Evolutionary conservation across 2,329 filamentous ascomycete genomes (phyloP).

Genomic region (Apiospora pterosperma): DNA sequence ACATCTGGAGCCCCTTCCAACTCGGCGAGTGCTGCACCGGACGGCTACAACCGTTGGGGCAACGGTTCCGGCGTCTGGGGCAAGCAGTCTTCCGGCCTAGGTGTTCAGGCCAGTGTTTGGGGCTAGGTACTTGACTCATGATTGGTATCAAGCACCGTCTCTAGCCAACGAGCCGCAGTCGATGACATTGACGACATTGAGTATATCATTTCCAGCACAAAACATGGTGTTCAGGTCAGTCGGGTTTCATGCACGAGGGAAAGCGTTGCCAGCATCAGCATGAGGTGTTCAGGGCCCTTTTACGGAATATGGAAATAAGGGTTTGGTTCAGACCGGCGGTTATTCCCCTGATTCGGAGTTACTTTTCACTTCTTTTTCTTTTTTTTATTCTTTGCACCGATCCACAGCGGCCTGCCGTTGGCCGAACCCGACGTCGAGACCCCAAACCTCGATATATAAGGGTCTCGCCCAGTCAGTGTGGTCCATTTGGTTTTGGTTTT

Average conservation of each 20-base stretch:
- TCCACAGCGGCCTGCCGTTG: not conserved
- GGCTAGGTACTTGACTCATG: conserved; percentile 53
- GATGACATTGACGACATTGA: conserved; percentile 5
- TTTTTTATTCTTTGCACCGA: not conserved
- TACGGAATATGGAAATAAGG: conserved; percentile 9
- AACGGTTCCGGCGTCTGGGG: conserved; percentile 83
- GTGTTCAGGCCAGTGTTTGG: conserved; percentile 92
- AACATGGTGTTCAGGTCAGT: conserved; percentile 29
- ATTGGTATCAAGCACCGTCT: not conserved
- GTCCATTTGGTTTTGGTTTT: not conserved
- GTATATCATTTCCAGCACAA: conserved; percentile 19
- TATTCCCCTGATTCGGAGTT: conserved; percentile 4
- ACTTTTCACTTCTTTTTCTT: not conserved
- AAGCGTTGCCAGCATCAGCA: conserved; percentile 33
- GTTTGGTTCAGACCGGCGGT: not conserved
- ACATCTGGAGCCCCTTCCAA: conserved; percentile 55
- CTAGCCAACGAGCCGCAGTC: not conserved
- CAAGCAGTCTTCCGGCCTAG: conserved; percentile 73
- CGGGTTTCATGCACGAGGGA: conserved; percentile 22
- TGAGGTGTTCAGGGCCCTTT: conserved; percentile 30
- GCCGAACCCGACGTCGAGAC: not conserved
- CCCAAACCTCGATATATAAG: not conserved
- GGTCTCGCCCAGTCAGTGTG: not conserved
- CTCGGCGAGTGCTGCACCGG: conserved; percentile 43
- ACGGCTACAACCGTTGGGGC: conserved; percentile 66